Conservation (phyloP, 169 alveolate species). For the Plasmodium gaboni region DNA sequence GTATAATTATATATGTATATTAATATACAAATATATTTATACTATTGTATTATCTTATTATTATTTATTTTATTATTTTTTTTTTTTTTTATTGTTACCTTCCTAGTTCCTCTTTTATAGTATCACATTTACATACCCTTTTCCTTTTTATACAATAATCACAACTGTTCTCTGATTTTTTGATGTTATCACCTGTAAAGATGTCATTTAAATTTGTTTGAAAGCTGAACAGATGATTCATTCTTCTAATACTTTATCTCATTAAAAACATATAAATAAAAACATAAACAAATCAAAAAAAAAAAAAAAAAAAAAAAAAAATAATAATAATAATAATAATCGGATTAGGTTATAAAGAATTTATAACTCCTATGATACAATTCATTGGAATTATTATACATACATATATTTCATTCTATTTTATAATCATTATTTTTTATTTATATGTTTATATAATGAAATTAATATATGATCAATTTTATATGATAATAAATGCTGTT, state of each 20-base stretch:
- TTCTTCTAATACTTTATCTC: slow-evolving; percentile 13
- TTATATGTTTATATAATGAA: too few relatives aligned
- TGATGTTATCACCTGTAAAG: slow-evolving; percentile 51
- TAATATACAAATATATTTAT: slow-evolving; percentile 5
- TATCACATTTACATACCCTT: slow-evolving; percentile 71
- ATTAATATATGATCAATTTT: too few relatives aligned
- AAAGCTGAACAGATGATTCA: slow-evolving; percentile 58
- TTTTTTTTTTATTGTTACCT: slow-evolving; percentile 23
- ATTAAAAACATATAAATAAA: background rate
- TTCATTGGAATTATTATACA: too few relatives aligned
- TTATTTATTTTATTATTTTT: background rate
- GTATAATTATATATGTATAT: background rate
- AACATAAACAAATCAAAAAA: background rate
- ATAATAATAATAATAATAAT: too few relatives aligned
- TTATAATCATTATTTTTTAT: too few relatives aligned
- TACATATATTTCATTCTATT: too few relatives aligned
- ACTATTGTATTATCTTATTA: background rate
- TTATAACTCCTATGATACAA: too few relatives aligned
- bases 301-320: background rate
- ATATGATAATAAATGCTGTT: too few relatives aligned
- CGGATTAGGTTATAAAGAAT: too few relatives aligned
- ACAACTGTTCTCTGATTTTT: slow-evolving; percentile 48
- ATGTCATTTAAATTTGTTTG: slow-evolving; percentile 65
- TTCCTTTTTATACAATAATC: slow-evolving; percentile 63
- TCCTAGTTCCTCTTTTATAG: slow-evolving; percentile 67